Conservation (phyloP, 1,284 basidiomycete genomes). For the Puccinia hordei region DNA sequence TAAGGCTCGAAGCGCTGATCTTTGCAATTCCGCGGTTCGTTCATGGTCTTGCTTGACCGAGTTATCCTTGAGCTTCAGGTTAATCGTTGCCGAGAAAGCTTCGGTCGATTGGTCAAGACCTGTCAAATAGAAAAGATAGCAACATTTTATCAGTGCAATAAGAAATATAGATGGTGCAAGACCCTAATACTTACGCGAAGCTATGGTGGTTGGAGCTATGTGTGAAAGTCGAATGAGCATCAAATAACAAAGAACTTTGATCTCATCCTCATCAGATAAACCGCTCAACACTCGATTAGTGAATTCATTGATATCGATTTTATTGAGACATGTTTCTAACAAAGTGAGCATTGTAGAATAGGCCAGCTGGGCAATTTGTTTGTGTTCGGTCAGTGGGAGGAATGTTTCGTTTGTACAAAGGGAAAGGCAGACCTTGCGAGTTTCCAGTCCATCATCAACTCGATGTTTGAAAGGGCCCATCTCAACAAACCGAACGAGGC, state of each 20-base stretch:
- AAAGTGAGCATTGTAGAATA: conserved; percentile 97
- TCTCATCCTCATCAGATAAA: conserved; percentile 87
- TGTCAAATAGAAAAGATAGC: conserved; percentile 17
- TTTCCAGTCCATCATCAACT: conserved; percentile 87
- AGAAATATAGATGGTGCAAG: conserved; percentile 54
- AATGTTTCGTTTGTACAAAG: too few relatives aligned
- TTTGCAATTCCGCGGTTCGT: conserved; percentile 84
- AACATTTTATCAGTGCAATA: background rate
- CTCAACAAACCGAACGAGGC: conserved; percentile 79
- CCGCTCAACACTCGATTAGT: conserved; percentile 80
- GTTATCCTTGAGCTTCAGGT: conserved; percentile 70
- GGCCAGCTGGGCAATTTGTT: conserved; percentile 68
- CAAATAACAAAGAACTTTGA: conserved; percentile 95
- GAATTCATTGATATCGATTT: conserved; percentile 82
- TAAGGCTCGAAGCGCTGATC: conserved; percentile 80
- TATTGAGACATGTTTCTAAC: conserved; percentile 82
- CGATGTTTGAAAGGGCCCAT: conserved; percentile 99
- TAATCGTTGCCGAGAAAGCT: conserved; percentile 77
- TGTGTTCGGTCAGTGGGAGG: background rate
- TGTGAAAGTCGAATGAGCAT: conserved; percentile 87
- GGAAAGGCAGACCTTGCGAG: conserved; percentile 62
- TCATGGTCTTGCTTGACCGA: conserved; percentile 96
- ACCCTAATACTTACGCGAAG: conserved; percentile 56
- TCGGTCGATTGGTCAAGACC: conserved; percentile 82
- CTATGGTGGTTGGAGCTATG: conserved; percentile 75